phyloP scores from a whole-genome alignment of 2,329 filamentous ascomycete genomes.

The Ophiostoma fasciatum region DNA sequence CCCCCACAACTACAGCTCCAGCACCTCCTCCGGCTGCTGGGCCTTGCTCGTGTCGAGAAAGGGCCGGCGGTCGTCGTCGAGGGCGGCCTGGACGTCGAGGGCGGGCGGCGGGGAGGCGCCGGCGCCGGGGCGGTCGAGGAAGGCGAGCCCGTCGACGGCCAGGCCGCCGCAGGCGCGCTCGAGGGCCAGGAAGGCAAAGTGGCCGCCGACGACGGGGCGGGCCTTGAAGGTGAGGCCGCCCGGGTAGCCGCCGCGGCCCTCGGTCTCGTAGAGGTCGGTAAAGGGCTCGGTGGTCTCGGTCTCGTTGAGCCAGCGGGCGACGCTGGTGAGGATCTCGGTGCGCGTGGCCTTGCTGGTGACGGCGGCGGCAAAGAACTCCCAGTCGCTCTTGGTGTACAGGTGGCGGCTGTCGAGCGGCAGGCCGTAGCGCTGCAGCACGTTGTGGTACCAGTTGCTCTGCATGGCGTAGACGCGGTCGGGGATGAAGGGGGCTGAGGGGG shows the following conservation, averaged over 20 bases:
- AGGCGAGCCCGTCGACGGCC: conserved; percentile 41
- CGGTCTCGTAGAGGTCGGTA: conserved; percentile 71
- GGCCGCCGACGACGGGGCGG: conserved; percentile 68
- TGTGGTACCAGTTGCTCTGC: conserved; percentile 68
- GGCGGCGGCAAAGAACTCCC: conserved; percentile 79
- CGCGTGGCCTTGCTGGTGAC: conserved; percentile 56
- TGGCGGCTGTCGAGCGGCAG: conserved; percentile 71
- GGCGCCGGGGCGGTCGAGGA: conserved; percentile 26
- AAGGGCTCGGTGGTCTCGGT: conserved; percentile 62
- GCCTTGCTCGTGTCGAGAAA: neutral
- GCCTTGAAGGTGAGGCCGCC: conserved; percentile 64
- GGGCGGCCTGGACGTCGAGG: conserved; percentile 10
- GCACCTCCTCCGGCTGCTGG: conserved; percentile 1
- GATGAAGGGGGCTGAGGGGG: too few species aligned
- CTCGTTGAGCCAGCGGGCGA: conserved; percentile 74
- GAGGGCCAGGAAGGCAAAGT: conserved; percentile 74
- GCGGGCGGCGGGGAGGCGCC: conserved; percentile 4
- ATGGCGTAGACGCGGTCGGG: conserved; percentile 61
- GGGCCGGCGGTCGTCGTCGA: conserved; percentile 9
- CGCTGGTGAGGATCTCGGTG: conserved; percentile 55
- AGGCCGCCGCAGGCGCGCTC: conserved; percentile 63
- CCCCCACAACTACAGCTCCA: conserved; percentile 7
- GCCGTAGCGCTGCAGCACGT: conserved; percentile 68
- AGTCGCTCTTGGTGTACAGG: conserved; percentile 78
- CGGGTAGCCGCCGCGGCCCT: conserved; percentile 61